A percentile compares a stretch with the other conserved stretches of the same genome.
These are phyloP conservation scores for Neurospora sp. DNA, from an alignment of 495 filamentous ascomycete genomes.

Conservation along the genomic window DNA sequence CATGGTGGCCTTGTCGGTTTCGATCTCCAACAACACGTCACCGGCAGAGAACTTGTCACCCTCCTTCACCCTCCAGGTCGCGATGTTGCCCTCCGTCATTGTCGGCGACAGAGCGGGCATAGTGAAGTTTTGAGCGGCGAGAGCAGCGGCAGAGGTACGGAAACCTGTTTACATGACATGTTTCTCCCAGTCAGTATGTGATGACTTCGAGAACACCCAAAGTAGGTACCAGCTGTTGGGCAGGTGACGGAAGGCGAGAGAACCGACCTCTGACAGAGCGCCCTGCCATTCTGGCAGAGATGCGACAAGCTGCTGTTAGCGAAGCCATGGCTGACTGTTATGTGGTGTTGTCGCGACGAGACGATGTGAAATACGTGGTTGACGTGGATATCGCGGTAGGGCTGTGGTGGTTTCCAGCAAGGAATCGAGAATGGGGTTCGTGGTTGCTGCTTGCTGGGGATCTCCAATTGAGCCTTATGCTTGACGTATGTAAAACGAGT, in stretches of 20 bases:
- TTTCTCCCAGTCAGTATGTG: neutral
- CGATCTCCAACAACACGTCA: slow-evolving; percentile 75
- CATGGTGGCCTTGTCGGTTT: slow-evolving; percentile 84
- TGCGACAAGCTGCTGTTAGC: slow-evolving; percentile 36
- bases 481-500: neutral
- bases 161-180: slow-evolving; percentile 39
- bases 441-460: neutral
- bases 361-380: neutral
- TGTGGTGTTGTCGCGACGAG: neutral
- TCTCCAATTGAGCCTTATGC: neutral
- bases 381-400: neutral
- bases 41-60: slow-evolving; percentile 66
- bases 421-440: neutral
- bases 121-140: slow-evolving; percentile 66
- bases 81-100: slow-evolving; percentile 80
- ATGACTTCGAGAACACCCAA: neutral
- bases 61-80: slow-evolving; percentile 67
- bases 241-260: neutral
- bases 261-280: slow-evolving; percentile 39
- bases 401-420: neutral
- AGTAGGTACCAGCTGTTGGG: neutral
- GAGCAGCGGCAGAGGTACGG: slow-evolving; percentile 42
- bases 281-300: slow-evolving; percentile 38
- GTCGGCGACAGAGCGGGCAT: slow-evolving; percentile 84
- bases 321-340: slow-evolving; percentile 36